Percentiles rank a stretch among this genome's conserved stretches.
Evolutionary conservation across 2,329 filamentous ascomycete genomes (phyloP).

Genomic region (Didymella segeticola): DNA sequence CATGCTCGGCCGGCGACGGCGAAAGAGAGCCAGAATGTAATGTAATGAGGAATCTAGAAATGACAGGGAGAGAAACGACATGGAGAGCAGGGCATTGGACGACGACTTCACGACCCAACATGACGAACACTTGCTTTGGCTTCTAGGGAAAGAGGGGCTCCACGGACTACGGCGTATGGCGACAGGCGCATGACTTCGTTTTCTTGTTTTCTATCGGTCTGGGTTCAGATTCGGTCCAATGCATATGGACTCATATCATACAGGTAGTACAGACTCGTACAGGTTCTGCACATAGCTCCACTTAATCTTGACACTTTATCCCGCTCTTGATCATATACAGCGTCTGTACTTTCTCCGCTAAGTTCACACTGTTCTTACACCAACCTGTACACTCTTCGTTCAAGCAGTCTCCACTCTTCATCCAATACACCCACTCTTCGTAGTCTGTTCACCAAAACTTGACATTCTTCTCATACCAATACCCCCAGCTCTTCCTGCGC

Average conservation of each 20-base stretch:
- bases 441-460: slow-evolving; percentile 41
- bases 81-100: slow-evolving; percentile 7
- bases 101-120: slow-evolving; percentile 31
- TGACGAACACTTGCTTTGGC: slow-evolving; percentile 1
- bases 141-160: slow-evolving; percentile 7
- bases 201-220: background rate
- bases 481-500: slow-evolving; percentile 44
- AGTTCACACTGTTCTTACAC: slow-evolving; percentile 2
- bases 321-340: too few species aligned
- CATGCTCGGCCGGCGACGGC: background rate
- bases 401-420: background rate
- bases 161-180: slow-evolving; percentile 14
- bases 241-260: slow-evolving; percentile 18
- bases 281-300: slow-evolving; percentile 25
- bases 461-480: slow-evolving; percentile 47
- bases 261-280: slow-evolving; percentile 24
- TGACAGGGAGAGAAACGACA: slow-evolving; percentile 2
- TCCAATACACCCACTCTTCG: background rate
- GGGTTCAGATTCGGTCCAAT: background rate
- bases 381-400: too few species aligned
- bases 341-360: too few species aligned
- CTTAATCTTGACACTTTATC: too few species aligned
- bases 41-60: slow-evolving; percentile 6
- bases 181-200: background rate
- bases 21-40: background rate